phyloP scores from a whole-genome alignment of 352 stramenopile genomes.

The Phytophthora kernoviae region DNA sequence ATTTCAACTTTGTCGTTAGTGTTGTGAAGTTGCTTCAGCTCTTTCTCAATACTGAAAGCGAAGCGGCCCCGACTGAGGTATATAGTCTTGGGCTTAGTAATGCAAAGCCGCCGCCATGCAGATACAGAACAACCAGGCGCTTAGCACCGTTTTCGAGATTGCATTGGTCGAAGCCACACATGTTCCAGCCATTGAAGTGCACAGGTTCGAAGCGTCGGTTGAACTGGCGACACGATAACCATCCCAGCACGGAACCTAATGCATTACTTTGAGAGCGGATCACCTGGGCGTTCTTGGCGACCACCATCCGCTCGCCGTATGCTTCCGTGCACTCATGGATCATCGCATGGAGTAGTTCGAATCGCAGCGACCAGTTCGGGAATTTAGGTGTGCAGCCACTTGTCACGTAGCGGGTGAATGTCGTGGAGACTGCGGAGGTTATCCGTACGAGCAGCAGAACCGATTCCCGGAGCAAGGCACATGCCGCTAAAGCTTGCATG shows the following conservation, averaged over 20 bases:
- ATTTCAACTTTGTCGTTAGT: constrained; percentile 32
- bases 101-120: constrained; percentile 51
- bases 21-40: constrained; percentile 10
- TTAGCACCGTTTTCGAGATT: constrained; percentile 2
- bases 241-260: constrained; percentile 28
- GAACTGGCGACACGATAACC: constrained; percentile 19
- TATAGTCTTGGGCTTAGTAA: constrained; percentile 47
- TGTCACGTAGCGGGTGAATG: constrained; percentile 8
- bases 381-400: constrained; percentile 30
- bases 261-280: constrained; percentile 29
- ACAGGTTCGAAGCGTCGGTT: constrained; percentile 29
- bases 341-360: constrained; percentile 35
- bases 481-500: constrained; percentile 14
- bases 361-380: constrained; percentile 42
- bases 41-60: constrained; percentile 18
- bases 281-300: constrained; percentile 17
- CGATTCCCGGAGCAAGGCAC: constrained; percentile 9
- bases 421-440: background rate
- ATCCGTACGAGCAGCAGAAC: constrained; percentile 15
- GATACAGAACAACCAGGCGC: constrained; percentile 43
- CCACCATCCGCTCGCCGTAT: constrained; percentile 21
- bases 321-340: constrained; percentile 15
- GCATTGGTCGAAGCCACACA: constrained; percentile 37
- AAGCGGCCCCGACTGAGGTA: constrained; percentile 36
- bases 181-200: constrained; percentile 49